Percentiles rank a stretch among this genome's conserved stretches.
Evolutionary conservation across 768 basidiomycete genomes (phyloP).

Genomic region (Solioccasus polychromus): DNA sequence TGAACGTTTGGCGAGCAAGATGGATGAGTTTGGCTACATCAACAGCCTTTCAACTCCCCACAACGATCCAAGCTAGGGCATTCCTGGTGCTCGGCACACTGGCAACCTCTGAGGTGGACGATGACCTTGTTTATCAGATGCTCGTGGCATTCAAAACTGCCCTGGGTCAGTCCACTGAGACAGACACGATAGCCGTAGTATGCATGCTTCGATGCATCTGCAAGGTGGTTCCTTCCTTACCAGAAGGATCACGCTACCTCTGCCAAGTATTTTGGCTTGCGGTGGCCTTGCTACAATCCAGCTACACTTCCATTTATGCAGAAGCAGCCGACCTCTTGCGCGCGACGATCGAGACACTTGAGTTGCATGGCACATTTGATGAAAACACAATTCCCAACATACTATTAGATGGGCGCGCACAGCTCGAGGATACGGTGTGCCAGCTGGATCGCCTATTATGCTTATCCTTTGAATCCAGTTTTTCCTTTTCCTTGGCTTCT

Average conservation of each 20-base stretch:
- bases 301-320: constrained; percentile 64
- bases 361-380: constrained; percentile 56
- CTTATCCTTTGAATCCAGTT: constrained; percentile 73
- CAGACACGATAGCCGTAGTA: constrained; percentile 68
- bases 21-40: constrained; percentile 91
- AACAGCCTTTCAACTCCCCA: constrained; percentile 86
- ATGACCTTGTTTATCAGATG: constrained; percentile 91
- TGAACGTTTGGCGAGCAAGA: constrained; percentile 88
- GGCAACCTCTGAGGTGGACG: constrained; percentile 83
- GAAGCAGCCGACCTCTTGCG: constrained; percentile 69
- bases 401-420: constrained; percentile 60
- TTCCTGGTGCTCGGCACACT: constrained; percentile 82
- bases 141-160: constrained; percentile 81
- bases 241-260: constrained; percentile 68
- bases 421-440: constrained; percentile 63
- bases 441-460: constrained; percentile 73
- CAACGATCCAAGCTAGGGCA: constrained; percentile 83
- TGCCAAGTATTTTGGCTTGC: constrained; percentile 84
- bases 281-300: constrained; percentile 77
- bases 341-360: constrained; percentile 63
- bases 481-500: constrained; percentile 79
- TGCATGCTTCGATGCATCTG: constrained; percentile 88
- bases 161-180: constrained; percentile 62
- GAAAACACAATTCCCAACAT: constrained; percentile 49
- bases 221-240: constrained; percentile 69